Percentiles rank a stretch among this genome's conserved stretches.
phyloP scores from a whole-genome alignment of 306 rosid species.

The Cyclanthera cordifolia region DNA sequence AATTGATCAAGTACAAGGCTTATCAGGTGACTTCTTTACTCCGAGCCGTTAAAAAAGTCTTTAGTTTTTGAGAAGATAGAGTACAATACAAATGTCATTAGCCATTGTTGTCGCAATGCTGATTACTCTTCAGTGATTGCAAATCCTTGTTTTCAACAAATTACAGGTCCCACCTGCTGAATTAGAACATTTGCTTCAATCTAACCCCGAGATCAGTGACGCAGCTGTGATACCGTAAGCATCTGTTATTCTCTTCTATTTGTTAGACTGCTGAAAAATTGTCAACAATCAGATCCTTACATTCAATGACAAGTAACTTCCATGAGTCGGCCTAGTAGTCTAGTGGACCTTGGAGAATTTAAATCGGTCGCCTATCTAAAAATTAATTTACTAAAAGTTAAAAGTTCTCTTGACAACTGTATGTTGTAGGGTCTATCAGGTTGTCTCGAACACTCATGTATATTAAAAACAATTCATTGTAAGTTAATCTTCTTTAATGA shows the following conservation, averaged over 20 bases:
- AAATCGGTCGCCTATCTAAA: too few relatives aligned
- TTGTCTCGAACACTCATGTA: too few relatives aligned
- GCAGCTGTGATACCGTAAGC: slow-evolving; percentile 85
- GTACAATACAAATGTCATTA: too few relatives aligned
- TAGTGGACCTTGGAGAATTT: too few relatives aligned
- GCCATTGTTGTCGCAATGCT: background rate
- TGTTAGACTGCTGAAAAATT: background rate
- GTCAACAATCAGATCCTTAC: background rate
- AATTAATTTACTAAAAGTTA: too few relatives aligned
- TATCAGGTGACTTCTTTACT: slow-evolving; percentile 53
- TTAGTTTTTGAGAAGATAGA: background rate
- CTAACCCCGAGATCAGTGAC: slow-evolving; percentile 66
- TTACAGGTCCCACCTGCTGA: slow-evolving; percentile 89
- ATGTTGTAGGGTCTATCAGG: too few relatives aligned
- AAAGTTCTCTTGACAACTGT: too few relatives aligned
- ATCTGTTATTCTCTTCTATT: background rate
- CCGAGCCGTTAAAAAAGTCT: background rate
- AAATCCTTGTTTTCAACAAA: slow-evolving; percentile 14
- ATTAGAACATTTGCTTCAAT: slow-evolving; percentile 58
- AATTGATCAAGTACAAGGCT: slow-evolving; percentile 83
- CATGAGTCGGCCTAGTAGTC: too few relatives aligned
- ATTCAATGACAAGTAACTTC: background rate
- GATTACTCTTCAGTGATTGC: background rate
- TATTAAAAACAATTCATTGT: too few relatives aligned
- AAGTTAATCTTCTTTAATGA: background rate